Conservation (phyloP, 345 rosid species). For the Streptanthus diversifolius region DNA sequence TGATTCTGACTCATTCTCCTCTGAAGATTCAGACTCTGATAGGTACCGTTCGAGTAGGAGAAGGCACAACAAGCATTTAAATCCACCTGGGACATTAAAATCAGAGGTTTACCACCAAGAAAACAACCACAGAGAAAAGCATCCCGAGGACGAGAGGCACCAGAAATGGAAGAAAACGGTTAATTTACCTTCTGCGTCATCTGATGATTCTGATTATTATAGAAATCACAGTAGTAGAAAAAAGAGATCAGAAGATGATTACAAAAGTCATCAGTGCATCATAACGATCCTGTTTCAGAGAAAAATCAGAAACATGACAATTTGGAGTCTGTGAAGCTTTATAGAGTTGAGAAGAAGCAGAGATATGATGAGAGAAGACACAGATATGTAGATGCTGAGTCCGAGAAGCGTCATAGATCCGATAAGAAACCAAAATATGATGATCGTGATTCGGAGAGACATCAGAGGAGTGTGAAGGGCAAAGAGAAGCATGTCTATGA, state of each 20-base stretch:
- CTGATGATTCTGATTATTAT: slow-evolving; percentile 39
- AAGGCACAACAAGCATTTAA: slow-evolving; percentile 36
- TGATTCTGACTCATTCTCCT: slow-evolving; percentile 40
- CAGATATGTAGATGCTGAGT: slow-evolving; percentile 4
- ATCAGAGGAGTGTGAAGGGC: slow-evolving; percentile 28
- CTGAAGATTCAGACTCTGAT: slow-evolving; percentile 39
- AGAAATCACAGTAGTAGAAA: slow-evolving; percentile 33
- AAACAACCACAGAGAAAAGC: slow-evolving; percentile 34
- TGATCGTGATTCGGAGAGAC: slow-evolving; percentile 35
- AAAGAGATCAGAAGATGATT: slow-evolving; percentile 32
- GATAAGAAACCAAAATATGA: slow-evolving; percentile 31
- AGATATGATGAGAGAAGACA: slow-evolving; percentile 19
- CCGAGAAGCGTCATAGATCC: slow-evolving; percentile 16
- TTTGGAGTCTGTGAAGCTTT: slow-evolving; percentile 10
- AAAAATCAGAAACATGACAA: neutral
- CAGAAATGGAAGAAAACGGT: slow-evolving; percentile 15
- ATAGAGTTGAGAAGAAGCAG: slow-evolving; percentile 9
- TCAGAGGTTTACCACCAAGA: slow-evolving; percentile 29
- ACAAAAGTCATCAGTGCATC: slow-evolving; percentile 3
- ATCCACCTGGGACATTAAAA: slow-evolving; percentile 8
- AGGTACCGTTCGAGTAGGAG: slow-evolving; percentile 29
- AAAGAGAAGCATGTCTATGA: slow-evolving; percentile 16
- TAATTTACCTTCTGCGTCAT: slow-evolving; percentile 31
- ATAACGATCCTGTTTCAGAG: slow-evolving; percentile 1
- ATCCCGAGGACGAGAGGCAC: slow-evolving; percentile 20